These are phyloP conservation scores for Xylaria sp. DNA, from an alignment of 2,329 filamentous ascomycete genomes.

Conservation along the genomic window DNA sequence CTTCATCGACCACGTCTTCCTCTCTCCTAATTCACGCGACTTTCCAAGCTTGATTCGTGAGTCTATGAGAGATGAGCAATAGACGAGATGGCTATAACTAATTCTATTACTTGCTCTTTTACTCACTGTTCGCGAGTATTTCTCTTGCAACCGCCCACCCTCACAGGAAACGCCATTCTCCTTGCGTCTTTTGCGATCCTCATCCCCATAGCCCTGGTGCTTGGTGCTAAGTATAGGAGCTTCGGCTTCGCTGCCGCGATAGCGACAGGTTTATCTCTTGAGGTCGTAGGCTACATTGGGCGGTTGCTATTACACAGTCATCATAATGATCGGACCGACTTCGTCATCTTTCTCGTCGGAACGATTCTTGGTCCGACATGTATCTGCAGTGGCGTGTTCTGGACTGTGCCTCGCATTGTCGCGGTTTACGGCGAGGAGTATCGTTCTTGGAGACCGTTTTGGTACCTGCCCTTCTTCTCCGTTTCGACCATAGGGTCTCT, in stretches of 20 bases:
- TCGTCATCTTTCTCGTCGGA: constrained; percentile 59
- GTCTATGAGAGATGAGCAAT: constrained; percentile 32
- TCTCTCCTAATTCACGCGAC: constrained; percentile 5
- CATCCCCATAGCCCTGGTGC: constrained; percentile 52
- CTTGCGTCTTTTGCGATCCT: constrained; percentile 55
- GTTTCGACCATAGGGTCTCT: constrained; percentile 41
- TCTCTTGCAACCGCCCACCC: constrained; percentile 52
- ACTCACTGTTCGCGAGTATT: constrained; percentile 46
- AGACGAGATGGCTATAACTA: constrained; percentile 44
- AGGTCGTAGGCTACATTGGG: constrained; percentile 60
- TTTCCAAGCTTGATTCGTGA: constrained; percentile 19
- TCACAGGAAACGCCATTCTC: constrained; percentile 56
- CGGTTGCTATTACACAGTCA: constrained; percentile 56
- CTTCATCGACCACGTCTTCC: background rate
- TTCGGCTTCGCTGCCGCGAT: constrained; percentile 56
- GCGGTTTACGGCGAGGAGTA: constrained; percentile 59
- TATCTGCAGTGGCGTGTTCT: constrained; percentile 58
- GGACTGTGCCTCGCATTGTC: constrained; percentile 59
- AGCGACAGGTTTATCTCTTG: constrained; percentile 56
- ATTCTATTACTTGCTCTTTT: constrained; percentile 38
- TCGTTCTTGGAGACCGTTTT: constrained; percentile 51
- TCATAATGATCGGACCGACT: constrained; percentile 51
- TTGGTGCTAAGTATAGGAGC: constrained; percentile 55
- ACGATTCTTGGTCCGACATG: constrained; percentile 60
- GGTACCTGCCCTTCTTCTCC: constrained; percentile 47